These are phyloP conservation scores for Ogataea philodendri DNA, from an alignment of 805 yeast species.

Conservation along the genomic window DNA sequence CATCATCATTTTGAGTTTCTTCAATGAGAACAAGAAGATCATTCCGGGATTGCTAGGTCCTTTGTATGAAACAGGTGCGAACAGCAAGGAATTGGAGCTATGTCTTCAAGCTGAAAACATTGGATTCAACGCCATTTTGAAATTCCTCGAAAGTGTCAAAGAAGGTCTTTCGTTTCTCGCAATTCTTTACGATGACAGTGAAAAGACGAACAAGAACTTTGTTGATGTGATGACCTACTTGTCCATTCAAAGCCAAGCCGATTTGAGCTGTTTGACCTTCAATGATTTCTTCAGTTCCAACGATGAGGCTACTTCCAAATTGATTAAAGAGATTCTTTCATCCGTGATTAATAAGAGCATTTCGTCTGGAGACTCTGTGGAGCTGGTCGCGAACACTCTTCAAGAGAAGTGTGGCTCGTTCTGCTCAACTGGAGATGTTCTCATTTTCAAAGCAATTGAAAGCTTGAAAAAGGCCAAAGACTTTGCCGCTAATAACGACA, in stretches of 20 bases:
- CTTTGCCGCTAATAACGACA: slow-evolving; percentile 65
- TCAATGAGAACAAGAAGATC: slow-evolving; percentile 59
- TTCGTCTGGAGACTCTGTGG: slow-evolving; percentile 89
- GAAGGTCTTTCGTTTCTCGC: slow-evolving; percentile 88
- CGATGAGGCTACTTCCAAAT: slow-evolving; percentile 50
- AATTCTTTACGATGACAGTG: slow-evolving; percentile 73
- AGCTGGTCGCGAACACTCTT: slow-evolving; percentile 77
- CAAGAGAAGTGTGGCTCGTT: slow-evolving; percentile 94
- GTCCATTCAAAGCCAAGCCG: slow-evolving; percentile 62
- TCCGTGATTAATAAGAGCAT: slow-evolving; percentile 88
- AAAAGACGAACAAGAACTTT: slow-evolving; percentile 40
- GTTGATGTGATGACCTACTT: slow-evolving; percentile 70
- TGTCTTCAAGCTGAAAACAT: slow-evolving; percentile 87
- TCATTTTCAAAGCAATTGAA: slow-evolving; percentile 91
- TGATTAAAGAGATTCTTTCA: slow-evolving; percentile 82
- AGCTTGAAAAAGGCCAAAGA: slow-evolving; percentile 84
- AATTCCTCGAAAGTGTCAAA: slow-evolving; percentile 72
- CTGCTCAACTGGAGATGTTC: slow-evolving; percentile 90
- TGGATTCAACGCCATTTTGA: slow-evolving; percentile 75
- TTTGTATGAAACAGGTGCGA: slow-evolving; percentile 46
- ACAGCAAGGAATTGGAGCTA: slow-evolving; percentile 51
- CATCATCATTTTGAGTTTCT: slow-evolving; percentile 65
- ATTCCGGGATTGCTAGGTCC: slow-evolving; percentile 65
- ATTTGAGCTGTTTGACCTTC: slow-evolving; percentile 64
- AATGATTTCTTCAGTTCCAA: slow-evolving; percentile 75